Conservation (phyloP, 768 basidiomycete genomes). For the Pisolithus microcarpus region DNA sequence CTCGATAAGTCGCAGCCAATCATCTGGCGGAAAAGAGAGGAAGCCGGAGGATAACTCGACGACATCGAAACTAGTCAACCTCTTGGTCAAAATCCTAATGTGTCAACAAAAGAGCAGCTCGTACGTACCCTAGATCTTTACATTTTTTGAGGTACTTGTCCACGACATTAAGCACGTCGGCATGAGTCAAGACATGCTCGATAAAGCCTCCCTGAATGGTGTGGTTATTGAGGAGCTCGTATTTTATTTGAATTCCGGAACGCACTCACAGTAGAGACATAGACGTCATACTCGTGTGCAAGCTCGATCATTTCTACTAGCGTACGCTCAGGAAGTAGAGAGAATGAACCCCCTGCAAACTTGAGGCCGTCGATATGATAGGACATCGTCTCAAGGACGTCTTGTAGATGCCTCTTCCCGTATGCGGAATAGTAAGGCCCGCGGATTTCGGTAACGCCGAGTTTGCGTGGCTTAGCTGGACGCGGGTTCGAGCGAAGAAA, state of each 20-base stretch:
- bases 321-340: slow-evolving; percentile 35
- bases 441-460: slow-evolving; percentile 38
- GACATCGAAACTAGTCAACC: slow-evolving; percentile 32
- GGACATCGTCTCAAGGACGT: slow-evolving; percentile 36
- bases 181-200: background rate
- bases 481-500: slow-evolving; percentile 19
- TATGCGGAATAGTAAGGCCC: slow-evolving; percentile 40
- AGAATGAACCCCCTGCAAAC: slow-evolving; percentile 38
- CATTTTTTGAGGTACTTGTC: slow-evolving; percentile 1
- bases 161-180: background rate
- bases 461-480: slow-evolving; percentile 28
- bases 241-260: background rate
- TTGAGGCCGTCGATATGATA: slow-evolving; percentile 40
- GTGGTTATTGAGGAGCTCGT: background rate
- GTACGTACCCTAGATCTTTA: background rate
- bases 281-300: slow-evolving; percentile 32
- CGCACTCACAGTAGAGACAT: slow-evolving; percentile 34
- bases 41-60: slow-evolving; percentile 40
- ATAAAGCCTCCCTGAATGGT: background rate
- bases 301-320: slow-evolving; percentile 33
- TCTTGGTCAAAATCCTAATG: slow-evolving; percentile 9
- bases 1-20: slow-evolving; percentile 36
- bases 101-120: background rate
- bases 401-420: slow-evolving; percentile 34
- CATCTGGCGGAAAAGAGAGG: slow-evolving; percentile 38